A percentile compares a stretch with the other conserved stretches of the same genome.
Conservation (phyloP, 176 grass and related monocot genomes). For the Avena sativa region DNA sequence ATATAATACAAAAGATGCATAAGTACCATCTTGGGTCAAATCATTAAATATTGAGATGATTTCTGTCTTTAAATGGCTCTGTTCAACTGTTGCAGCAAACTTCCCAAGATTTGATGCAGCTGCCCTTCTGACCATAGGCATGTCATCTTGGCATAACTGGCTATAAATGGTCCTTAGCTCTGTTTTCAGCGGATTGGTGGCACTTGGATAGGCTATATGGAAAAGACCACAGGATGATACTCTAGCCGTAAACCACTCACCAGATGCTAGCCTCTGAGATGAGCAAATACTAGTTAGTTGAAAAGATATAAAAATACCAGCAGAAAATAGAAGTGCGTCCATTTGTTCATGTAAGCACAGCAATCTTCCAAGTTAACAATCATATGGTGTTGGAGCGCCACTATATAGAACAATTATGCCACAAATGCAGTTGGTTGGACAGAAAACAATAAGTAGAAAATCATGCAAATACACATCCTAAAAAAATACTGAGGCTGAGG, state of each 20-base stretch:
- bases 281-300: conserved; percentile 19
- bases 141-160: conserved; percentile 10
- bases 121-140: conserved; percentile 67
- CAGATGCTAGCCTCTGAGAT: conserved; percentile 73
- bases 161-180: conserved; percentile 60
- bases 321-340: conserved; percentile 11
- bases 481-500: not conserved
- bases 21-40: conserved; percentile 87
- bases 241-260: conserved; percentile 88
- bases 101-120: conserved; percentile 92
- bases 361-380: not conserved
- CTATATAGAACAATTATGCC: not conserved
- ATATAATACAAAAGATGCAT: not conserved
- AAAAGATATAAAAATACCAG: not conserved
- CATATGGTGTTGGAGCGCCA: not conserved
- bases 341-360: not conserved
- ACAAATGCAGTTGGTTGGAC: not conserved
- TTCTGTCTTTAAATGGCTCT: conserved; percentile 68
- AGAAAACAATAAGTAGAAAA: not conserved
- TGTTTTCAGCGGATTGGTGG: conserved; percentile 45
- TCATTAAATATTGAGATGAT: conserved; percentile 92
- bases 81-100: conserved; percentile 85
- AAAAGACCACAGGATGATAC: conserved; percentile 91
- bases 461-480: conserved; percentile 10
- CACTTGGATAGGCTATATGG: conserved; percentile 86